Conservation (phyloP, 169 alveolate genomes). For the Babesia caballi region DNA sequence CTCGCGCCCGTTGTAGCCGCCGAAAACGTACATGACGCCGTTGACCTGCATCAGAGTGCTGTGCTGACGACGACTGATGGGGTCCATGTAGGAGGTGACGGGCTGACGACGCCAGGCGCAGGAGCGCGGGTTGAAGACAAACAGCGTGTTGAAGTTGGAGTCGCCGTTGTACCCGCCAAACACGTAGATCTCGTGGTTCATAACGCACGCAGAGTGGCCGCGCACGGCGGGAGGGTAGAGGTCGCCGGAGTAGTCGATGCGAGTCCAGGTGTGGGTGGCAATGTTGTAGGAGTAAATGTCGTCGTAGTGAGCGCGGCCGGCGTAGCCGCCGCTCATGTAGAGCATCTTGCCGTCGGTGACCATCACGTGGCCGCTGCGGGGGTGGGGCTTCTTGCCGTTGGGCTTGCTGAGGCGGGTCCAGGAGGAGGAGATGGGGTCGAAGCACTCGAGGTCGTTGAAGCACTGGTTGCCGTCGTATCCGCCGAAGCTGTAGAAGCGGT, state of each 20-base stretch:
- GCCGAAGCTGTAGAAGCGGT: slow-evolving; percentile 69
- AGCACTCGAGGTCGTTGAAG: slow-evolving; percentile 71
- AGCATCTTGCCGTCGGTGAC: slow-evolving; percentile 65
- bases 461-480: slow-evolving; percentile 76
- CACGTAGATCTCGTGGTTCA: slow-evolving; percentile 63
- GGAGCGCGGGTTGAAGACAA: slow-evolving; percentile 57
- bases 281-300: slow-evolving; percentile 65
- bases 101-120: slow-evolving; percentile 52
- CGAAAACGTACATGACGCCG: slow-evolving; percentile 65
- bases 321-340: slow-evolving; percentile 72
- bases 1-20: slow-evolving; percentile 71
- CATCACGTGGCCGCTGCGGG: slow-evolving; percentile 75
- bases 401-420: slow-evolving; percentile 71
- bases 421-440: slow-evolving; percentile 52
- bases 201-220: slow-evolving; percentile 65
- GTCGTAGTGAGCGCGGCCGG: slow-evolving; percentile 67
- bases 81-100: slow-evolving; percentile 23
- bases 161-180: slow-evolving; percentile 78
- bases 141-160: slow-evolving; percentile 57
- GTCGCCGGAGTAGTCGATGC: slow-evolving; percentile 51
- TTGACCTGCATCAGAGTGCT: slow-evolving; percentile 22
- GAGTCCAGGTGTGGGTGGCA: slow-evolving; percentile 63
- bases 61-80: slow-evolving; percentile 52
- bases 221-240: slow-evolving; percentile 71
- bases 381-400: slow-evolving; percentile 66